Conservation (phyloP, 1,284 basidiomycete genomes). For the Ceratobasidium theobromae region DNA sequence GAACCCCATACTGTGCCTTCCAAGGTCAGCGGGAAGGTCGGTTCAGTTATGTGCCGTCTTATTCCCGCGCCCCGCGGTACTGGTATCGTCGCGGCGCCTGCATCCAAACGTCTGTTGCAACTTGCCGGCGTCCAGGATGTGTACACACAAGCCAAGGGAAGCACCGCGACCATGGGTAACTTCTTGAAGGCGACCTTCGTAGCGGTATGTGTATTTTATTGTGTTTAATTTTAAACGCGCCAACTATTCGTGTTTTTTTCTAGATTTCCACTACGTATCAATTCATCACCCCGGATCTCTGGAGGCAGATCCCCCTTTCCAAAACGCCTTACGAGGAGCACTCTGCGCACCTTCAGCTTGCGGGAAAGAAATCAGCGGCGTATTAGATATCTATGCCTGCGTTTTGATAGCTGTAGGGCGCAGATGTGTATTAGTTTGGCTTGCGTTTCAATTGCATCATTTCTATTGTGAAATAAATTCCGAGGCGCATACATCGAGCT, state of each 20-base stretch:
- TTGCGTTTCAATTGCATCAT: constrained; percentile 32
- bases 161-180: constrained; percentile 99
- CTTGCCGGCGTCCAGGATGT: constrained; percentile 95
- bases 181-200: constrained; percentile 99
- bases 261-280: constrained; percentile 97
- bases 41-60: constrained; percentile 98
- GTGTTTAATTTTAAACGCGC: constrained; percentile 7
- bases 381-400: constrained; percentile 57
- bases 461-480: constrained; percentile 7
- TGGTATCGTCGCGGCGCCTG: constrained; percentile 98
- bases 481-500: neutral
- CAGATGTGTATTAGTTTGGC: constrained; percentile 17
- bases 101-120: constrained; percentile 95
- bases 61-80: constrained; percentile 99
- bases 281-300: constrained; percentile 97
- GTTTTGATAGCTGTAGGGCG: constrained; percentile 28
- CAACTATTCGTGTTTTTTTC: neutral
- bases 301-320: constrained; percentile 90
- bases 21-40: constrained; percentile 98
- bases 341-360: constrained; percentile 85
- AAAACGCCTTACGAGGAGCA: constrained; percentile 93
- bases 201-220: constrained; percentile 62
- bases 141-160: constrained; percentile 97
- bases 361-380: constrained; percentile 71
- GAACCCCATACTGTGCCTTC: constrained; percentile 99